Evolutionary conservation across 768 basidiomycete genomes (phyloP), one percentile per base, ranked within the genome.

Genomic region (Clitopilus hobsonii): DNA sequence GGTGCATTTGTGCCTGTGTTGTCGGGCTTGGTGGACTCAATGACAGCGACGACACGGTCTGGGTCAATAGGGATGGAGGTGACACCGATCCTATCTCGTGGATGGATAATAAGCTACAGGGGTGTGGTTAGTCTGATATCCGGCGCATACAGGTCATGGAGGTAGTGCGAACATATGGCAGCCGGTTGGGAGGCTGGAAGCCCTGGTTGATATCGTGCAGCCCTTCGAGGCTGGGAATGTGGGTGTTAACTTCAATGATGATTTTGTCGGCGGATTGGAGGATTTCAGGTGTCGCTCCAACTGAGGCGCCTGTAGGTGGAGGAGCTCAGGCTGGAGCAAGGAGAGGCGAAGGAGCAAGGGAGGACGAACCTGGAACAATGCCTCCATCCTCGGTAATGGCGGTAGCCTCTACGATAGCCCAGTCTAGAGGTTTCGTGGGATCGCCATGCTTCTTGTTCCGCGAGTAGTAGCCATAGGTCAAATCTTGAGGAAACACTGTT

Each of bases 401-500:
- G 2, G 78, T 79, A 8, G 77, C 78, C 57, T 79, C 77, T 6
- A 77, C 75, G 49, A 79, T 75, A 0, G 78, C 78, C 78, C 77
- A 78, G 63, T 79, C 69, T 18, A 79, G 67, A 1, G 71, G 76
- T 50, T 76, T 76, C 32, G 56, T 65, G 0, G 75, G 74, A 56
- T 78, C 74, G 1, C 77, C 76, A 38, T 76, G 75, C 14, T 64
- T 73, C 56, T 78, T 77, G 24, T 65, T 63, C 13, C 78, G 70
- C 30, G 62, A 72, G 60, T 79, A 78, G 61, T 76, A 79, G 0
- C 78, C 78, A 47, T 79, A 78, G 0, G 73, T 73, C 22, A 79
- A 61, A 51, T 79, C 78, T 56, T 79, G 77, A 0, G 76, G 77
- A 58, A 79, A 79, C 78, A 79, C 76, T 76, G 51, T 11, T 52